Evolutionary conservation across 75 land plant species (phyloP), one percentile per base, ranked within the genome.

Genomic region (Adiantum capillusveneris): DNA sequence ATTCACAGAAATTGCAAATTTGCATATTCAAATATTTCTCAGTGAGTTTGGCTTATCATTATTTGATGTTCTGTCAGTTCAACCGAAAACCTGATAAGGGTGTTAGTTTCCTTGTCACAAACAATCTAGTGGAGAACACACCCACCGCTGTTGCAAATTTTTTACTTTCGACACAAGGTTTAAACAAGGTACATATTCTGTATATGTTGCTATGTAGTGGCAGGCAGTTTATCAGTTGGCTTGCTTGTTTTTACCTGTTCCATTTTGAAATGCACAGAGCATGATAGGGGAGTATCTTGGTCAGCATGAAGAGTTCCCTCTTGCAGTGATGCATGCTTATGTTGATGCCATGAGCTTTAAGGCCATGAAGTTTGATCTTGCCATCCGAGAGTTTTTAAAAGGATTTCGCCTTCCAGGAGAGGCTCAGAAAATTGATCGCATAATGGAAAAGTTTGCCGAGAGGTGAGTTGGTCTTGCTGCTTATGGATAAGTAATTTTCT

Each of bases 371-470:
- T 95, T 95, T 76, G 96, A 84, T 78, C 31, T 62, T 48, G 96
- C 99, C 56, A 80, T 95, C 20, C 75, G 96, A 53, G 82, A 75
- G 63, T 86, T 90, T 60, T 73, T 95, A 1, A 83, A 63, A 68
- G 96, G 91, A 12, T 90, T 95, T 65, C 75, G 88, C 6, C 87
- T 95, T 55, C 99, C 96, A 53, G 96, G 99, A 60, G 96, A 95
- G 65, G 96, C 99, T 63, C 99, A 90, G 64, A 95, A 95, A 56
- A 95, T 95, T 60, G 99, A 95, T 70, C 80, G 91, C 3, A 86
- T 95, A 11, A 95, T 95, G 92, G 99, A 95, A 60, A 95, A 95
- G 44, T 95, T 95, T 70, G 99, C 99, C 31, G 99, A 90, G 56
- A 79, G 99, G 98, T 94, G 74, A 19, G 26, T n/a, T 31, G 49